Evolutionary conservation across 2,329 filamentous ascomycete genomes (phyloP).

Genomic region (Scedosporium minutisporum): DNA sequence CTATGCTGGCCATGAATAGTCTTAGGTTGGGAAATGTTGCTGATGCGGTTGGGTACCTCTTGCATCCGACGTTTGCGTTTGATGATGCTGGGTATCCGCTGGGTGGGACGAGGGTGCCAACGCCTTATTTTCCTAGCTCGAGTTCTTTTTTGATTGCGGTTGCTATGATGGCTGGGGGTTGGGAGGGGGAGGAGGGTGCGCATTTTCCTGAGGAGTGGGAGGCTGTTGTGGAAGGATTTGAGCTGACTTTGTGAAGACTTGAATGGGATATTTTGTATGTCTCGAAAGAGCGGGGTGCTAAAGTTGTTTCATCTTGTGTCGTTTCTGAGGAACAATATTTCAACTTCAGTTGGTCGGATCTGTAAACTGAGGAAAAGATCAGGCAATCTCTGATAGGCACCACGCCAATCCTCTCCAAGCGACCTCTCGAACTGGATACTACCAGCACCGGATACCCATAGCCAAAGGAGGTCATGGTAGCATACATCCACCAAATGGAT

Average conservation of each 20-base stretch:
- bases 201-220: slow-evolving; percentile 40
- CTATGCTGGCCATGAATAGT: slow-evolving; percentile 34
- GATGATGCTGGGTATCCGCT: slow-evolving; percentile 47
- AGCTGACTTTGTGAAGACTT: neutral
- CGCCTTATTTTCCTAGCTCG: slow-evolving; percentile 46
- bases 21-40: slow-evolving; percentile 28
- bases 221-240: slow-evolving; percentile 37
- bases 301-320: neutral
- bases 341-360: too few relatives aligned
- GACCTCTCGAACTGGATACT: neutral
- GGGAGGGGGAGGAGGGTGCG: slow-evolving; percentile 37
- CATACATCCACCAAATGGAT: too few relatives aligned
- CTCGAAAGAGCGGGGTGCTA: neutral
- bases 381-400: too few relatives aligned
- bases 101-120: slow-evolving; percentile 41
- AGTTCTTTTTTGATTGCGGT: slow-evolving; percentile 39
- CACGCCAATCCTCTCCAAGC: neutral
- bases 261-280: neutral
- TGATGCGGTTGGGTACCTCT: slow-evolving; percentile 29
- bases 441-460: neutral
- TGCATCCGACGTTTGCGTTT: slow-evolving; percentile 41
- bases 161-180: slow-evolving; percentile 48
- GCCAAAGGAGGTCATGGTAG: too few relatives aligned
- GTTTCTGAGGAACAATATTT: too few relatives aligned
- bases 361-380: too few relatives aligned